Evolutionary conservation across 2,329 filamentous ascomycete species (phyloP), one percentile per base, ranked within the genome.

Genomic region (Cladophialophora carrionii): DNA sequence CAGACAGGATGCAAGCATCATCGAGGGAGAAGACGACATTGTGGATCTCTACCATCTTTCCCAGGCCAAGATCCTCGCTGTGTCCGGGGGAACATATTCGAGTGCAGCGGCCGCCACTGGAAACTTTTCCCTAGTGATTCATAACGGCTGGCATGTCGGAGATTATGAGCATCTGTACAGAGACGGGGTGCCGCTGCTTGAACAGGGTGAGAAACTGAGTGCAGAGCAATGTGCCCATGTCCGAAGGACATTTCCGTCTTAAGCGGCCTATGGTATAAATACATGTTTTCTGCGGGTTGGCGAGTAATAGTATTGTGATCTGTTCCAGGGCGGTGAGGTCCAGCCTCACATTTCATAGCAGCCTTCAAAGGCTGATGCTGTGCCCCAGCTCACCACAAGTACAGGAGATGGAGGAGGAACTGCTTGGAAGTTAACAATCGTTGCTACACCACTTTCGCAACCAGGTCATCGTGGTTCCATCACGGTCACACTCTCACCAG

Each of bases 111-210:
- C 52, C 3, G 52, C 52, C 22, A 55, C 31, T 20, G 52, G 52
- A 12, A 55, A 55, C 9, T 34, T 55, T 29, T 31, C 52, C 17
- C 14, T 55, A 6, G 52, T 55, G 24, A 57, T 58, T 53, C 34
- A 52, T 22, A 60, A 65, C n/a, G 49, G 20, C 26, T 65, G 60
- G 59, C 59, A 65, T 26, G 43, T 59, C 51, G 53, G 43, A 7
- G 61, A 59, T 49, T 32, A 56, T 17, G 60, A 63, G 14, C 52
- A 55, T 14, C 29, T 55, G 26, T 7, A 4, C 10, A 31, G 7
- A 20, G 52, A 55, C n/a, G 26, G 52, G 9, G 52, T 55, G 8
- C 52, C 52, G 52, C 52, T 55, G 26, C 52, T 55, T 37, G 29
- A 55, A 32, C 52, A 55, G 52, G 52, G 52, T 9, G 52, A 55